Evolutionary conservation across 371 early-diverging fungal species (phyloP), one percentile per base, ranked within the genome.

Genomic region (Mortierella sp.): DNA sequence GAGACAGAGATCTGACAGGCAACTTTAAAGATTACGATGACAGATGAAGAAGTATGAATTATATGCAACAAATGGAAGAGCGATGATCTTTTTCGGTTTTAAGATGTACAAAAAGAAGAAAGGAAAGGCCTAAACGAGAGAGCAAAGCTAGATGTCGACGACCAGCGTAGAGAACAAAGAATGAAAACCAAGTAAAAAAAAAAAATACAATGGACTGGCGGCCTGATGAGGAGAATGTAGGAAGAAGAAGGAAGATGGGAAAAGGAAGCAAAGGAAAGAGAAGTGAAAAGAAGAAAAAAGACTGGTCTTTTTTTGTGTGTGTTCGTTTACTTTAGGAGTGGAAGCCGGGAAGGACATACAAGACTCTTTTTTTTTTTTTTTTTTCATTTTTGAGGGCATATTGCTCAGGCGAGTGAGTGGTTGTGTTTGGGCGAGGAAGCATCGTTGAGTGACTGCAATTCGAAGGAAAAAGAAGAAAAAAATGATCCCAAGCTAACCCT

Each of bases 381-480:
- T 17, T 15, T 42, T 40, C 26, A 51, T 3, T 49, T 29, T 28
- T 23, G 15, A 29, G 28, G 15, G 29, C 15, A 17, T 29, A 23
- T 31, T 12, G 15, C 15, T 23, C 15, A 7, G 35, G 23, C 43
- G 13, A n/a, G n/a, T n/a, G n/a, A n/a, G n/a, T n/a, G n/a, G n/a
- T n/a, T n/a, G n/a, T n/a, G n/a, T n/a, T n/a, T n/a, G n/a, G n/a
- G n/a, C n/a, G n/a, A n/a, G n/a, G n/a, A n/a, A n/a, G n/a, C n/a
- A n/a, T n/a, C n/a, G 15, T 19, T 19, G 45, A 26, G 62, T 45
- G 63, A 49, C 49, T 62, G 63, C 35, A 47, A n/a, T 26, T 35
- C 53, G 37, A 53, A 34, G 37, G 66, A 40, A 29, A 17, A 31
- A 37, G n/a, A 65, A 31, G 17, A n/a, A n/a, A 42, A 65, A 19